A percentile compares a stretch with the other conserved stretches of the same genome.
Conservation (phyloP, 2,329 filamentous ascomycete genomes). For the Clarireedia paspali region DNA sequence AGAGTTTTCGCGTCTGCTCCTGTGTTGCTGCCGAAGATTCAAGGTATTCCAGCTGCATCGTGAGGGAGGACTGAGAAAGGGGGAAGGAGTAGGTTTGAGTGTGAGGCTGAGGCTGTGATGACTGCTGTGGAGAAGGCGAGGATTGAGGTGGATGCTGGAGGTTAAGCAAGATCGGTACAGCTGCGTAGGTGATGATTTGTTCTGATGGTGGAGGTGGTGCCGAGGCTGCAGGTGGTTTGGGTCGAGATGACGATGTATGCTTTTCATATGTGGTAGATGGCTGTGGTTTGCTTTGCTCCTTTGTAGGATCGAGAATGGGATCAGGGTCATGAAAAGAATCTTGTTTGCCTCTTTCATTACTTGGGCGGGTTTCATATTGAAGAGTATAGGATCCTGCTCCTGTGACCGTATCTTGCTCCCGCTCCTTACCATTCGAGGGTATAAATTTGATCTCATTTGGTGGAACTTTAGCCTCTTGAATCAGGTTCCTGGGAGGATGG, state of each 20-base stretch:
- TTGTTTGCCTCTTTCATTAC: not conserved
- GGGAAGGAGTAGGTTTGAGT: not conserved
- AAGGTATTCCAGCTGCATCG: not conserved
- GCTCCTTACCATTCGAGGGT: not conserved
- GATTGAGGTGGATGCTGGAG: not conserved
- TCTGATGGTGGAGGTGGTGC: not conserved
- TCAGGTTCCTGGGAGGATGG: no score
- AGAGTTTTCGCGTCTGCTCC: conserved; percentile 35
- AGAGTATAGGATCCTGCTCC: not conserved
- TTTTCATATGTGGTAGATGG: not conserved
- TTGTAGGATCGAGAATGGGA: conserved; percentile 3
- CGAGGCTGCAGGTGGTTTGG: not conserved
- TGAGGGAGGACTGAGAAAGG: not conserved
- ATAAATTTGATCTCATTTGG: no score
- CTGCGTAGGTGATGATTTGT: not conserved
- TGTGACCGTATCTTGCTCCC: not conserved
- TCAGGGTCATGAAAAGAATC: not conserved
- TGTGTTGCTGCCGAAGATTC: not conserved
- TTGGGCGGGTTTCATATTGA: not conserved
- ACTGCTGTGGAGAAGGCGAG: not conserved
- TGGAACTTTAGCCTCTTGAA: no score
- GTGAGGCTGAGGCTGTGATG: not conserved
- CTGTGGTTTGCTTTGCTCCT: not conserved
- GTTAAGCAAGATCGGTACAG: not conserved
- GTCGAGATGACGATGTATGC: not conserved